Base-by-base conservation (phyloP, 2,329 filamentous ascomycete species). In the Aspergillus neoniger region DNA sequence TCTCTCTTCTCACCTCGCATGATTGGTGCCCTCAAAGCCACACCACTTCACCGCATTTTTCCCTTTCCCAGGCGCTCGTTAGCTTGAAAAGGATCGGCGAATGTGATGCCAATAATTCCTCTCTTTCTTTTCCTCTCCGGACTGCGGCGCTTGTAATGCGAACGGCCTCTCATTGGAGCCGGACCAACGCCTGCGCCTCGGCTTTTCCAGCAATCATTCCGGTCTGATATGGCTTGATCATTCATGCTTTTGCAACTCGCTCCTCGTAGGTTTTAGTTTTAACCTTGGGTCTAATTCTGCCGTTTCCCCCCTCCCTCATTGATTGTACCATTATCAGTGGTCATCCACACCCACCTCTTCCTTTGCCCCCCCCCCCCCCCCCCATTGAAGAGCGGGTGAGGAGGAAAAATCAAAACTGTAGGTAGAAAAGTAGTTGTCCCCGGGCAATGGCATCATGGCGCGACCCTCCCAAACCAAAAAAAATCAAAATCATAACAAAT, bases 11-110 rank as follows among this genome's bases (percentile, higher is more conserved):
- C 12, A 15, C 38, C 38, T 23, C 43, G 43, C 28, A 30, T 63
- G 61, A 63, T 63, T 63, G 61, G 61, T 60, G 58, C 58, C 58
- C 50, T 57, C 61, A 41, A 36, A 44, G 39, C 30, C 47, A 47
- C 57, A 58, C 58, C 61, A 60, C 51, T 58, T 63, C 61, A 63
- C 61, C 61, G 61, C 61, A 63, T 60, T 63, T 63, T 63, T 12
- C 38, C 28, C 30, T 32, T 51, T 47, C 41, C 50, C 41, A 43
- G 49, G 43, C 47, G 54, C 44, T 43, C 32, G 41, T 32, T 48
- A 48, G 43, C 43, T 32, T 56, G 23, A 25, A 57, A 36, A 57
- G 54, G 47, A 57, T 48, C 54, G 36, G 43, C 43, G 54, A 48
- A 48, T 48, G 32, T 36, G 44, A 48, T 48, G 36, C 43, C 28